Base-by-base conservation (phyloP, 2,329 filamentous ascomycete genomes). In the Diaporthe eres region DNA sequence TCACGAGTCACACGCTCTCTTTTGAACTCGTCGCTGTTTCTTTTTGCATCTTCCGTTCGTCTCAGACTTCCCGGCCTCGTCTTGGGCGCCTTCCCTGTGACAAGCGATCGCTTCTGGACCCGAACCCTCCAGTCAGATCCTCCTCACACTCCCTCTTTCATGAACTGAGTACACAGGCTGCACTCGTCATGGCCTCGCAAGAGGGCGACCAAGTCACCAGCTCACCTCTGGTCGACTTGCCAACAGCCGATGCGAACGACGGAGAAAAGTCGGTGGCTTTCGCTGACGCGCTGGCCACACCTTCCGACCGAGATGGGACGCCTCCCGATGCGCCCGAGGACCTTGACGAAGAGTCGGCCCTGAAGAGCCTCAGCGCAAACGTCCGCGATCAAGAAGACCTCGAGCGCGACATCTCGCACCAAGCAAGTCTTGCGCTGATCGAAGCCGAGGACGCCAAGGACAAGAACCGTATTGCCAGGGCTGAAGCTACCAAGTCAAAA, bases 331-430 rank as follows among this genome's bases (percentile, higher is more conserved):
- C 44, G 19, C 17, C 70, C 13, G 60, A 76, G 28, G 67, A 81
- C 7, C 82, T 89, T 75, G 90, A 91, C 77, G 92, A 94, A 80
- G 89, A 89, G 57, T 87, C 88, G 71, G 89, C 90, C 28, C 85
- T 95, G 39, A 87, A 88, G 75, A 89, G 89, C 58, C 85, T 95
- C 55, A 92, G 93, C 6, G 90, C 92, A 71, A 89, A 92, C 75
- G 91, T 97, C 31, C 92, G 95, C 75, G 92, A 98, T 80, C 96
- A 98, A 83, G 93, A 96, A 85, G 96, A 98, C 76, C 86, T 98
- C 28, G 96, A 98, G 84, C 90, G 95, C 77, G 95, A 98, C 81
- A 97, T 98, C 78, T 90, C 90, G 1, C 82, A 88, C 22, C 89
- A 93, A 78, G 92, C 91, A 5, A 92, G 89, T 73, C 85, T 88